These are phyloP conservation scores for Apiospora sp. DNA, from an alignment of 2,329 filamentous ascomycete species.

Conservation along the genomic window DNA sequence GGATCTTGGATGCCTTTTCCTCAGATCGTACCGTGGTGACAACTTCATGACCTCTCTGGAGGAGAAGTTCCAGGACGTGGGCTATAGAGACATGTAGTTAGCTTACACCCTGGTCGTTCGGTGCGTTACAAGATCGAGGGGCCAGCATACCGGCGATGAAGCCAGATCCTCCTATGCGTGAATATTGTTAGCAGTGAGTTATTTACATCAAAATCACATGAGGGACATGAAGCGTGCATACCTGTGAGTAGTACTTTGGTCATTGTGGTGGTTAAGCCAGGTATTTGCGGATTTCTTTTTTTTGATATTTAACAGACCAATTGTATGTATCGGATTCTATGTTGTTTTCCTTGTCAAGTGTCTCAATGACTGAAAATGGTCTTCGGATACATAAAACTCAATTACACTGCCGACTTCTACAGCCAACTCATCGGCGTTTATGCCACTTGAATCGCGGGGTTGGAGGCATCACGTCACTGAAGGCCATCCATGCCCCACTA, in stretches of 20 bases:
- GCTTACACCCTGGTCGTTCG: conserved; percentile 15
- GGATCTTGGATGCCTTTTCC: conserved; percentile 61
- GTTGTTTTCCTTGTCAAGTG: neutral
- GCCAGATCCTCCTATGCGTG: conserved; percentile 55
- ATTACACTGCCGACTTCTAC: neutral
- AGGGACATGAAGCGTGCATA: conserved; percentile 34
- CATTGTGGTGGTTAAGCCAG: conserved; percentile 40
- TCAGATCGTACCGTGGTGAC: conserved; percentile 64
- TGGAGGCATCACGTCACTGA: conserved; percentile 1
- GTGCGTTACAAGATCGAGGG: neutral
- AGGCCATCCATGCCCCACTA: neutral
- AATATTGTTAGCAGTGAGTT: neutral
- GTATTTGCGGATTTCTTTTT: neutral
- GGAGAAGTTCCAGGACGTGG: conserved; percentile 63
- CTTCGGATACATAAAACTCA: neutral
- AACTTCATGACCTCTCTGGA: conserved; percentile 58
- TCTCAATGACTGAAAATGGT: neutral
- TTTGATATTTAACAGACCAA: neutral
- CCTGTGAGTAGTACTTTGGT: conserved; percentile 57
- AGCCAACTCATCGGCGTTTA: conserved; percentile 5
- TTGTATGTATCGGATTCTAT: neutral
- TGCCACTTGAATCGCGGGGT: conserved; percentile 15
- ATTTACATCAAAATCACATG: neutral
- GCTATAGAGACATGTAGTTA: conserved; percentile 44
- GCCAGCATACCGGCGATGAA: conserved; percentile 56